Conservation (phyloP, 306 rosid species). For the Vigna radiata region DNA sequence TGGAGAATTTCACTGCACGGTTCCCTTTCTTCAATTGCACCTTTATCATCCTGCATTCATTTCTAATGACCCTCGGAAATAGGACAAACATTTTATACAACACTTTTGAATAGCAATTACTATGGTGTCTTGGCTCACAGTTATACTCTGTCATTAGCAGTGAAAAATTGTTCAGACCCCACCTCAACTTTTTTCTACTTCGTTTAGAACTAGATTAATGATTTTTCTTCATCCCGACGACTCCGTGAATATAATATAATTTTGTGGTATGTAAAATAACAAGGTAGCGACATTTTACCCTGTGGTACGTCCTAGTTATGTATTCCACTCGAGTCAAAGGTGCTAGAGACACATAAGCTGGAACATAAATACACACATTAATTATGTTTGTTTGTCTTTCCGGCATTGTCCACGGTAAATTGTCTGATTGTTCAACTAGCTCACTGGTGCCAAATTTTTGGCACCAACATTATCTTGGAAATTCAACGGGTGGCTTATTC, state of each 20-base stretch:
- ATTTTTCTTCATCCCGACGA: neutral
- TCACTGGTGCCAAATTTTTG: constrained; percentile 11
- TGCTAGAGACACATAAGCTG: neutral
- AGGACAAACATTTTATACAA: constrained; percentile 40
- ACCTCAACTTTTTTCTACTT: neutral
- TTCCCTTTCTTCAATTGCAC: constrained; percentile 43
- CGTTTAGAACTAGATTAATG: neutral
- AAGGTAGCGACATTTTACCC: constrained; percentile 30
- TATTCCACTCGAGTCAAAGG: constrained; percentile 26
- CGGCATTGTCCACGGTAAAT: constrained; percentile 13
- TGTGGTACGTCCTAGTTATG: neutral
- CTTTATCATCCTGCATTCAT: constrained; percentile 48
- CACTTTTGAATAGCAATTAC: constrained; percentile 31
- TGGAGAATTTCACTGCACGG: constrained; percentile 39
- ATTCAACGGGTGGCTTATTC: neutral
- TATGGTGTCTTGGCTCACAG: constrained; percentile 18
- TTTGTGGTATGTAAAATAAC: neutral
- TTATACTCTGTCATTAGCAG: constrained; percentile 37
- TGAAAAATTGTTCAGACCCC: constrained; percentile 1
- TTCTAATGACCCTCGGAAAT: constrained; percentile 39
- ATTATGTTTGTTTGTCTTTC: constrained; percentile 17
- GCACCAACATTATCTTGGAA: constrained; percentile 1
- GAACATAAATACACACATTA: neutral
- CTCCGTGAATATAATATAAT: neutral
- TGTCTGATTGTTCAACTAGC: neutral